Evolutionary conservation across 148 eudicot genomes (phyloP).

Genomic region (Simmondsia chinensis): DNA sequence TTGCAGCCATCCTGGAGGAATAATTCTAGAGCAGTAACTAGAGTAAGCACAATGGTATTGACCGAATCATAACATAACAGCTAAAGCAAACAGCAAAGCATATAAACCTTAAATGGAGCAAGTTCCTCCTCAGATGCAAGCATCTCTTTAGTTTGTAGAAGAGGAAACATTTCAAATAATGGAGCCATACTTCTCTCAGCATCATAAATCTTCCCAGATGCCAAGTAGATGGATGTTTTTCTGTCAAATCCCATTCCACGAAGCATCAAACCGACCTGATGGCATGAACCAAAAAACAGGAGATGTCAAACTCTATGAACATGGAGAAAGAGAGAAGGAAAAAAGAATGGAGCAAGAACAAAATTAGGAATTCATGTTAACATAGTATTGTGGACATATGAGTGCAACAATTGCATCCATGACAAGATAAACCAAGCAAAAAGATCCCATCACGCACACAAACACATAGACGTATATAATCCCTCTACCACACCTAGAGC

Average conservation of each 20-base stretch:
- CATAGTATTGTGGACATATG: too few species aligned
- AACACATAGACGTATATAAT: too few species aligned
- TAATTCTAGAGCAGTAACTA: constrained; percentile 46
- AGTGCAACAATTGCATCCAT: too few species aligned
- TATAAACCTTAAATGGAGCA: constrained; percentile 60
- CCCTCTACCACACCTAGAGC: too few species aligned
- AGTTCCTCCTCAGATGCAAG: constrained; percentile 79
- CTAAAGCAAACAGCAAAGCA: not conserved
- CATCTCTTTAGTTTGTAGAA: constrained; percentile 85
- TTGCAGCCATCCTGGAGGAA: constrained; percentile 97
- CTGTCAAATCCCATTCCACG: constrained; percentile 96
- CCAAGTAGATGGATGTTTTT: constrained; percentile 77
- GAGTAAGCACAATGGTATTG: constrained; percentile 8
- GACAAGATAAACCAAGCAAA: too few species aligned
- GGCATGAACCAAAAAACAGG: constrained; percentile 7
- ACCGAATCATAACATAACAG: constrained; percentile 4
- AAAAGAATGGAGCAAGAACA: too few species aligned
- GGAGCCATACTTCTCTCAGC: constrained; percentile 93
- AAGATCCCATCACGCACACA: too few species aligned
- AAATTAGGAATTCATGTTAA: too few species aligned
- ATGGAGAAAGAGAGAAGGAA: too few species aligned
- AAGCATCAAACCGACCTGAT: constrained; percentile 94
- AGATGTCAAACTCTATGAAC: too few species aligned
- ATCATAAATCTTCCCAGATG: constrained; percentile 91
- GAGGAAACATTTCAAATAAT: constrained; percentile 90